A percentile compares a stretch with the other conserved stretches of the same genome.
phyloP scores from a whole-genome alignment of 2,329 filamentous ascomycete genomes.

The Tolypocladium nubicola region DNA sequence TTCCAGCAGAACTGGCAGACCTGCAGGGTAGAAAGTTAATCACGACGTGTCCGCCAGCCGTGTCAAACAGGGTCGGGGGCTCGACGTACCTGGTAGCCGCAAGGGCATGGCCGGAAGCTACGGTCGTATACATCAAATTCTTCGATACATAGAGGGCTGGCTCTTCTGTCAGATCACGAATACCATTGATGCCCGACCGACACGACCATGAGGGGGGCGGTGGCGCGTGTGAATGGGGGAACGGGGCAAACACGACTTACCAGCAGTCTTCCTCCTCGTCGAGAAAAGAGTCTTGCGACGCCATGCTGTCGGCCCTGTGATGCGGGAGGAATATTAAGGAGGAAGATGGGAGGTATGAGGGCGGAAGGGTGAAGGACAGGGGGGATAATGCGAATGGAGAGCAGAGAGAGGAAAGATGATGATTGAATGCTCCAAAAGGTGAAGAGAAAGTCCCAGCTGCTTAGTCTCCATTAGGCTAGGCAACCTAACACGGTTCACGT shows the following conservation, averaged over 20 bases:
- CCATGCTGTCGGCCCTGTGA: constrained; percentile 35
- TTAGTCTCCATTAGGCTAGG: constrained; percentile 13
- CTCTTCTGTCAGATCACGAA: background rate
- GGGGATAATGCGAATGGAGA: constrained; percentile 5
- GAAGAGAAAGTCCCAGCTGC: constrained; percentile 7
- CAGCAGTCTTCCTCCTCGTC: constrained; percentile 63
- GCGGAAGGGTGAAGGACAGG: constrained; percentile 12
- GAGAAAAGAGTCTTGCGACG: constrained; percentile 59
- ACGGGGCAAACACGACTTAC: constrained; percentile 29
- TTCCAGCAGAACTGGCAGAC: constrained; percentile 99
- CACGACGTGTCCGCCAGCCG: background rate
- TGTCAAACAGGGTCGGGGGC: background rate
- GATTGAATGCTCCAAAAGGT: constrained; percentile 7
- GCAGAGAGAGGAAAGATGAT: constrained; percentile 6
- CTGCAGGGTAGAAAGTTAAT: constrained; percentile 32
- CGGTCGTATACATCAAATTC: constrained; percentile 97
- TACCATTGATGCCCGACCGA: background rate
- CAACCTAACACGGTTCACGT: constrained; percentile 10
- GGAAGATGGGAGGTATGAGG: constrained; percentile 4
- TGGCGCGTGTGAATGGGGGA: background rate
- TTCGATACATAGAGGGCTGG: constrained; percentile 92
- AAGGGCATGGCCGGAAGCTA: constrained; percentile 94
- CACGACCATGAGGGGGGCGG: background rate
- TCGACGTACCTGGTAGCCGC: constrained; percentile 80
- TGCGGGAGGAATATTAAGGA: constrained; percentile 6